These are phyloP conservation scores for Candida peoriensis DNA, from an alignment of 805 yeast genomes.

Conservation along the genomic window DNA sequence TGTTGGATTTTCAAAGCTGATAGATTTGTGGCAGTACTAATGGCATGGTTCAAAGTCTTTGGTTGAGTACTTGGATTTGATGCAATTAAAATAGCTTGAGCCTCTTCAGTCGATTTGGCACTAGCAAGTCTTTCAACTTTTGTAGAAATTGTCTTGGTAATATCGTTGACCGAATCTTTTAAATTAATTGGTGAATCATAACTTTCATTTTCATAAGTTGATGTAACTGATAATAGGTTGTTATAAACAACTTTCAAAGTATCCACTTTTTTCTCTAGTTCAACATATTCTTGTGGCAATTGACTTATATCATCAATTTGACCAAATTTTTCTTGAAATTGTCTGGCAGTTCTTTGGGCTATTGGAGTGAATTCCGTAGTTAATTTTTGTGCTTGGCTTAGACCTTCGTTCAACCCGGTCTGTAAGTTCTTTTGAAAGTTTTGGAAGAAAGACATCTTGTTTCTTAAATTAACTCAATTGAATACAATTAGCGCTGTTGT, in stretches of 20 bases:
- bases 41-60: slow-evolving; percentile 78
- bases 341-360: slow-evolving; percentile 53
- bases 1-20: slow-evolving; percentile 28
- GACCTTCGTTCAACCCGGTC: slow-evolving; percentile 23
- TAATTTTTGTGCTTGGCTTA: slow-evolving; percentile 34
- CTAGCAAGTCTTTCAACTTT: slow-evolving; percentile 63
- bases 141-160: slow-evolving; percentile 58
- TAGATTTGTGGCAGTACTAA: slow-evolving; percentile 67
- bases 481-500: too few relatives aligned
- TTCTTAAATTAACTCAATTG: too few relatives aligned
- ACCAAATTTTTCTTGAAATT: slow-evolving; percentile 59
- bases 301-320: slow-evolving; percentile 64
- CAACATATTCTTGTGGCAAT: slow-evolving; percentile 67
- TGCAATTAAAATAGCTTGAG: slow-evolving; percentile 62
- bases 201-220: slow-evolving; percentile 63
- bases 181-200: slow-evolving; percentile 78
- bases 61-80: slow-evolving; percentile 52
- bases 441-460: slow-evolving; percentile 24
- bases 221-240: slow-evolving; percentile 47
- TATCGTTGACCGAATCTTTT: slow-evolving; percentile 69
- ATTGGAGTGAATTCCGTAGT: slow-evolving; percentile 47
- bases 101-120: slow-evolving; percentile 77
- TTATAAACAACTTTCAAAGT: slow-evolving; percentile 64
- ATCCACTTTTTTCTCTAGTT: slow-evolving; percentile 67
- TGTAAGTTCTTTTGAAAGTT: slow-evolving; percentile 22